Base-by-base conservation (phyloP, 805 yeast species). In the Pichia thaimueangensis region DNA sequence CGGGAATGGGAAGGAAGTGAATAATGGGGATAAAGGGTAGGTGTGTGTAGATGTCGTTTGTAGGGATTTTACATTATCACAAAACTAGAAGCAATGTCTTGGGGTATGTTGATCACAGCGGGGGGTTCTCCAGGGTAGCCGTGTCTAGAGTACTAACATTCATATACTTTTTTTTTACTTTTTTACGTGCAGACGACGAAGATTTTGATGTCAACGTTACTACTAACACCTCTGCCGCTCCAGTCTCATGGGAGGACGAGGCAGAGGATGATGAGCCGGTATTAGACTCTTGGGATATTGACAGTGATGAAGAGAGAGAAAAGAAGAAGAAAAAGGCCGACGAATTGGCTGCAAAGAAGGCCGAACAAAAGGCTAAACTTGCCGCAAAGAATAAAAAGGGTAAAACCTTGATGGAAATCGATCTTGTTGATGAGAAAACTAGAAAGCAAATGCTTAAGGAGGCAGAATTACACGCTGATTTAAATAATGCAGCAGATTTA, bases 401-500 rank as follows among this genome's bases (percentile, higher is more conserved):
- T 12, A 63, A 62, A 47, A 69, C 64, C 12, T 57, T 71, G 37
- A 53, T 76, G 55, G 84, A 79, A 35, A 71, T 84, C 48, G 91
- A 83, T 47, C 68, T 68, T 15, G 74, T 84, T 31, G 95, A 86
- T 60, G 84, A 78, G 50, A 70, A 69, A 48, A 80, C 91, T n/a
- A 74, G 86, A 57, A 76, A 70, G 53, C 88, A 83, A 57, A 63
- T 88, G 63, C 70, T 85, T 64, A 81, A 72, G 57, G 71, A 82
- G 60, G 95, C 93, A 17, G 95, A 91, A 65, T 56, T 86, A 46
- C 81, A 78, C 37, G 76, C 95, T 22, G 98, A 91, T 67, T 70
- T 91, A 62, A 86, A 86, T 63, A 86, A 86, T 59, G 97, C 98
- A 24, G 91, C 95, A 8, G 95, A 86, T 54, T 70, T 91, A 54